A percentile compares a stretch with the other conserved stretches of the same genome.
Conservation (phyloP, 371 early-diverging fungal genomes). For the Smittium culicis region DNA sequence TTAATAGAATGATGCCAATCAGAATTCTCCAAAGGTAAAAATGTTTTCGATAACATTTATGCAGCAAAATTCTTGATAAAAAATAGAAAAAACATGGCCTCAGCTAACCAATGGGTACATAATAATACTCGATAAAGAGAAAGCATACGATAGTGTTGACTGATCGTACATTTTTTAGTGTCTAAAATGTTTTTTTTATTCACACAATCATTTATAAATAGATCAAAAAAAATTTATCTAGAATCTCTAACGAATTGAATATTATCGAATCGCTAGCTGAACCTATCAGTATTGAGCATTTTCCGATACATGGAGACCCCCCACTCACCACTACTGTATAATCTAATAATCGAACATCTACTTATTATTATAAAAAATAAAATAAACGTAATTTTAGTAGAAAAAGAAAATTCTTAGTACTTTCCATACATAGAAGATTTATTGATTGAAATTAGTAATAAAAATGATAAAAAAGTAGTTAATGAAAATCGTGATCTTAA, state of each 20-base stretch:
- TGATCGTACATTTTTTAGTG: slow-evolving; percentile 2
- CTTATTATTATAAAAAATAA: not conserved
- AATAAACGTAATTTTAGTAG: not conserved
- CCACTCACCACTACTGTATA: slow-evolving; percentile 15
- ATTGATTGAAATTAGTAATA: not conserved
- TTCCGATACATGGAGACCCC: slow-evolving; percentile 13
- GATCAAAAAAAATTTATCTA: slow-evolving; percentile 2
- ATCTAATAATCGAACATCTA: slow-evolving; percentile 10
- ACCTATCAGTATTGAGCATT: slow-evolving; percentile 6
- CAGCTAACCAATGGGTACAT: not conserved
- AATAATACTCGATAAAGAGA: slow-evolving; percentile 5
- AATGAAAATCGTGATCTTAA: not conserved
- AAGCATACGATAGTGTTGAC: slow-evolving; percentile 7
- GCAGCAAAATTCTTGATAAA: slow-evolving; percentile 2
- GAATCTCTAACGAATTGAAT: no score
- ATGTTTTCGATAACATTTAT: not conserved
- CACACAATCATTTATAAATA: not conserved
- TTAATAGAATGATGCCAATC: not conserved
- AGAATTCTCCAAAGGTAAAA: slow-evolving; percentile 5
- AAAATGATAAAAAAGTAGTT: not conserved
- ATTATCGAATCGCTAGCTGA: slow-evolving; percentile 1
- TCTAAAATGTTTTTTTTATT: not conserved
- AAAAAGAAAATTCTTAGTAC: not conserved
- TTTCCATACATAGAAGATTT: slow-evolving; percentile 14
- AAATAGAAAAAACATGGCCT: not conserved